phyloP scores from a whole-genome alignment of 2,329 filamentous ascomycete species.

The Penicillium nordicum region DNA sequence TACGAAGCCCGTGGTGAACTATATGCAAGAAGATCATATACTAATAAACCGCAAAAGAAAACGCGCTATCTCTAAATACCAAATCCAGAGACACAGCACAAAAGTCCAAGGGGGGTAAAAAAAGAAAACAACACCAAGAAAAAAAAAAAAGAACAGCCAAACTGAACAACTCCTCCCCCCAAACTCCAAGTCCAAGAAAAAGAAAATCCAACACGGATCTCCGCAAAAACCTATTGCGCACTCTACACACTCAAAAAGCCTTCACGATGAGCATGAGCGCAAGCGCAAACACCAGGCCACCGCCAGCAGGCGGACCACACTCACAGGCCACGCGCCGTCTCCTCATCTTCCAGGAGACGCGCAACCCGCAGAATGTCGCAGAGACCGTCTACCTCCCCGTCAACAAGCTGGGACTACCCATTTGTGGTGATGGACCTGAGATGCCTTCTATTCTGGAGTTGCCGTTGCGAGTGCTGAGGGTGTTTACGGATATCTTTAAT shows the following conservation, averaged over 20 bases:
- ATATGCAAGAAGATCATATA: background rate
- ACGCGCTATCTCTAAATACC: background rate
- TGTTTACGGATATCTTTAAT: slow-evolving; percentile 42
- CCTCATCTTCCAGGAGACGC: slow-evolving; percentile 39
- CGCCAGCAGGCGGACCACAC: background rate
- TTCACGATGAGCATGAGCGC: slow-evolving; percentile 4
- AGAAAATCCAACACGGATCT: background rate
- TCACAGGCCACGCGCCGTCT: slow-evolving; percentile 24
- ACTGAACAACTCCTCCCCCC: background rate
- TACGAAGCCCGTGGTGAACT: background rate
- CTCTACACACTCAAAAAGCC: slow-evolving; percentile 1
- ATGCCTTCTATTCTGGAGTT: slow-evolving; percentile 35
- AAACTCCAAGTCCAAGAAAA: background rate
- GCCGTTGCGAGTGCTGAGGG: slow-evolving; percentile 32
- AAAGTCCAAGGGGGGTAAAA: background rate
- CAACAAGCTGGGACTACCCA: slow-evolving; percentile 37
- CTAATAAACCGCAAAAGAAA: background rate
- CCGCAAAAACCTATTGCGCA: slow-evolving; percentile 1
- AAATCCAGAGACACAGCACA: background rate
- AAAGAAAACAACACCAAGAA: background rate
- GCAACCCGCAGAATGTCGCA: slow-evolving; percentile 28
- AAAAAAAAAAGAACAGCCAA: slow-evolving; percentile 2
- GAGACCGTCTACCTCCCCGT: slow-evolving; percentile 33
- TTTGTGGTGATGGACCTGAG: slow-evolving; percentile 33
- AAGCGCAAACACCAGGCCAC: slow-evolving; percentile 10